These are phyloP conservation scores for Grifola frondosa DNA, from an alignment of 1,284 basidiomycete genomes.

Conservation along the genomic window DNA sequence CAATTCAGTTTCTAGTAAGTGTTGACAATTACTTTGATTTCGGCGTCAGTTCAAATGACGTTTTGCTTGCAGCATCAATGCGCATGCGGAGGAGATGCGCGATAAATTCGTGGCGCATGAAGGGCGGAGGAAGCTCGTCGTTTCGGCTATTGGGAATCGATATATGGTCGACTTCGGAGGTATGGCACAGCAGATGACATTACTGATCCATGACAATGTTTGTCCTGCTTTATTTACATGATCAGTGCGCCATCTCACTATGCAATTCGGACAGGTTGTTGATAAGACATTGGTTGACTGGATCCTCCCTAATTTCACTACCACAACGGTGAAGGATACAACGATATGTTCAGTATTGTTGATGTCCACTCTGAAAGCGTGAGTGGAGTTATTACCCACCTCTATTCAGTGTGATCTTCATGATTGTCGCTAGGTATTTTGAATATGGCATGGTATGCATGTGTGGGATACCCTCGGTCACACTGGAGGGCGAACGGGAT, in stretches of 20 bases:
- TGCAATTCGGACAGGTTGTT: constrained; percentile 19
- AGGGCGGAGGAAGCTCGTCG: constrained; percentile 34
- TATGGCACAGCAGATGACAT: constrained; percentile 35
- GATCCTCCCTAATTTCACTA: constrained; percentile 47
- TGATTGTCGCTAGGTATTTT: constrained; percentile 33
- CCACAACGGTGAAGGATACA: constrained; percentile 43
- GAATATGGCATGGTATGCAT: constrained; percentile 27
- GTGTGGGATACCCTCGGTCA: constrained; percentile 50
- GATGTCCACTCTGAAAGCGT: constrained; percentile 43
- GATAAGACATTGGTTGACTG: constrained; percentile 40
- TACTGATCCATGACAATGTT: constrained; percentile 17
- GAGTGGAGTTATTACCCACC: constrained; percentile 1
- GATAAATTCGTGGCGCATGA: constrained; percentile 41
- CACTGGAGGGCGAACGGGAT: constrained; percentile 39
- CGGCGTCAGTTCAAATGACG: not conserved
- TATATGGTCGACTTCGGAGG: constrained; percentile 32
- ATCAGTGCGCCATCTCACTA: constrained; percentile 13
- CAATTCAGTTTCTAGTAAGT: constrained; percentile 42
- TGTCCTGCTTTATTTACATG: constrained; percentile 28
- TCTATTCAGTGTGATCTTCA: not conserved
- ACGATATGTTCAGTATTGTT: constrained; percentile 41
- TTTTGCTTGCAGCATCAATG: constrained; percentile 31
- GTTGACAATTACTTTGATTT: not conserved
- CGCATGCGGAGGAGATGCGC: constrained; percentile 40
- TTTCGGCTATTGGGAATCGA: constrained; percentile 20